Evolutionary conservation across 192 early-diverging fungal species (phyloP).

Genomic region (Piromyces finnis): DNA sequence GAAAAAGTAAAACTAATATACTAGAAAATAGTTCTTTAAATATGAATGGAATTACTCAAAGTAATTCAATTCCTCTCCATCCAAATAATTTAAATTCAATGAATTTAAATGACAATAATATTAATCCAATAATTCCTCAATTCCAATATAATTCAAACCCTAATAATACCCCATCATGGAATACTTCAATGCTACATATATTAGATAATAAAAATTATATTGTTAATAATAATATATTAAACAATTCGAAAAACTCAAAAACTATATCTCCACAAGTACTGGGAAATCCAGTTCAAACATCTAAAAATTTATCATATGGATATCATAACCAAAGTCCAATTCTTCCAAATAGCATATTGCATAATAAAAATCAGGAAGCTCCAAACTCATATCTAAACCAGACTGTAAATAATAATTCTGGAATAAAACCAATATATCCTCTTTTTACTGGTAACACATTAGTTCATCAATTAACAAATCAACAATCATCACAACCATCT

Average conservation of each 20-base stretch:
- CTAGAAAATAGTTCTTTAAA: background rate
- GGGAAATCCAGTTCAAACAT: background rate
- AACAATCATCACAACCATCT: background rate
- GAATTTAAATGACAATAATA: too few relatives aligned
- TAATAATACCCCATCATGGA: background rate
- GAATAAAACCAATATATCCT: background rate
- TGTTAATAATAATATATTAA: background rate
- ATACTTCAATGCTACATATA: background rate
- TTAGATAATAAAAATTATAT: background rate
- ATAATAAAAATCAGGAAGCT: background rate
- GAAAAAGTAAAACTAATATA: background rate
- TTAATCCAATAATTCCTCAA: too few relatives aligned
- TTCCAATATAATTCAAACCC: background rate
- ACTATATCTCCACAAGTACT: background rate
- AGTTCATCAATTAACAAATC: background rate
- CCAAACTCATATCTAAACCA: background rate
- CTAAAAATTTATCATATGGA: background rate
- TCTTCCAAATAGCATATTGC: background rate
- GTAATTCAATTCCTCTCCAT: too few relatives aligned
- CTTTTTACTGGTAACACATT: background rate
- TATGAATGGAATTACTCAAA: background rate
- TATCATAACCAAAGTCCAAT: background rate
- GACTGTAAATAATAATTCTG: background rate
- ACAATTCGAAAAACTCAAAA: background rate
- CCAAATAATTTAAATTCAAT: too few relatives aligned